Base-by-base conservation (phyloP, 306 rosid genomes). In the Rubus idaeus region DNA sequence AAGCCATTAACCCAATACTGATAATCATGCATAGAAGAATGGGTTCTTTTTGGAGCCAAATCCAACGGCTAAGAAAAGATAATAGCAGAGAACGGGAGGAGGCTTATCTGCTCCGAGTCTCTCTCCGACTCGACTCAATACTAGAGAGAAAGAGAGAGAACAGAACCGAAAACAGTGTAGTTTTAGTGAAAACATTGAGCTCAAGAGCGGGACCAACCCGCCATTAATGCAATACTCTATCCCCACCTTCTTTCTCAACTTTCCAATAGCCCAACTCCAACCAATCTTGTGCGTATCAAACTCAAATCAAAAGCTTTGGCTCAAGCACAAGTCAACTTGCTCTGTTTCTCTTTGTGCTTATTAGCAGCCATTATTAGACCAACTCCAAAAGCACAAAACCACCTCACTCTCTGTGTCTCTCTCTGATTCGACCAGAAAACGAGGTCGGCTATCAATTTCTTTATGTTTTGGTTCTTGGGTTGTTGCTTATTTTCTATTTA, bases 221-320 rank as follows among this genome's bases (percentile, higher is more conserved):
- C 87, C 77, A 85, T 85, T 58, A 70, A 73, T 86, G 81, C 76
- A 50, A 10, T 46, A 13, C 65, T 18, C 46, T 44, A 77, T 73
- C 5, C 75, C 26, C 77, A 75, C 78, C 87, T 71, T 84, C 85
- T 62, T 75, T 69, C 46, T 18, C 78, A 35, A 30, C 83, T 13
- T 55, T 26, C 72, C 77, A 55, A 56, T 56, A 56, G 6, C 40
- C 37, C 51, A 21, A 21, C 73, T 20, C 35, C 62, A 9, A 40
- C 9, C 70, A n/a, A 18, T 40, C 83, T 53, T 12, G 75, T 57
- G 23, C 71, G 40, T 55, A 58, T 70, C 76, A 68, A 53, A 81
- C 79, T 78, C 60, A 44, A 78, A 16, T 20, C 39, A 10, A 74
- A 30, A 50, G 26, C 78, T 70, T 55, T 21, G 26, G 42, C 14